A percentile compares a stretch with the other conserved stretches of the same genome.
phyloP scores from a whole-genome alignment of 306 rosid species.

The Malus fusca region DNA sequence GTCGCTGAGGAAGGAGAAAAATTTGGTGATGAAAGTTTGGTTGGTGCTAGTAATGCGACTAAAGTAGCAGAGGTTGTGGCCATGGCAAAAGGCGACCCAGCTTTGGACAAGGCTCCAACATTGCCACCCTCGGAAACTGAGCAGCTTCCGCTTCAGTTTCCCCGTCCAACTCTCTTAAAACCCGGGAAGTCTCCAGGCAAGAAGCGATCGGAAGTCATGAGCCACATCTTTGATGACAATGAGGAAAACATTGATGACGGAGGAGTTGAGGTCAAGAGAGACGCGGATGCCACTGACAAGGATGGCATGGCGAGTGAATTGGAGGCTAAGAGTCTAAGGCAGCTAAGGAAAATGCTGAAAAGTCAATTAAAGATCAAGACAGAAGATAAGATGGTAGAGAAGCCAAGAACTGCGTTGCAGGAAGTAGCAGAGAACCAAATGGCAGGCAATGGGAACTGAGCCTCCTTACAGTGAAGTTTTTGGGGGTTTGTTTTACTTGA shows the following conservation, averaged over 20 bases:
- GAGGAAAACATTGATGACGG: conserved; percentile 4
- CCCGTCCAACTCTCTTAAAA: conserved; percentile 26
- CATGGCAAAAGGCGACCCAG: not conserved
- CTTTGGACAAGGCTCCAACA: not conserved
- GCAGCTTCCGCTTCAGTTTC: conserved; percentile 26
- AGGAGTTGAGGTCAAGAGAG: conserved; percentile 19
- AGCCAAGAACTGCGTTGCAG: conserved; percentile 65
- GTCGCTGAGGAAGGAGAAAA: not conserved
- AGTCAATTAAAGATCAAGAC: conserved; percentile 2
- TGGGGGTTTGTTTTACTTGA: not conserved
- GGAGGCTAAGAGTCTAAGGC: conserved; percentile 26
- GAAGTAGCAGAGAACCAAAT: conserved; percentile 48
- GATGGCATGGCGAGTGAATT: not conserved
- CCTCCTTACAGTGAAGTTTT: not conserved
- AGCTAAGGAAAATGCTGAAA: conserved; percentile 43
- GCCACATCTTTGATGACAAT: conserved; percentile 8
- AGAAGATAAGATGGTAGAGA: conserved; percentile 22
- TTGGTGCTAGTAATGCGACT: not conserved
- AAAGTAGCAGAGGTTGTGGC: not conserved
- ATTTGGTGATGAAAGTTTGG: not conserved
- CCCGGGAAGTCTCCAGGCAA: conserved; percentile 14
- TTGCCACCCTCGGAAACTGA: conserved; percentile 15
- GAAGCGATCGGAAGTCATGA: not conserved
- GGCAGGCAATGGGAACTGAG: conserved; percentile 22
- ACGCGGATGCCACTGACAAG: not conserved